Base-by-base conservation (phyloP, 352 stramenopile genomes). In the Phytophthora kernoviae region DNA sequence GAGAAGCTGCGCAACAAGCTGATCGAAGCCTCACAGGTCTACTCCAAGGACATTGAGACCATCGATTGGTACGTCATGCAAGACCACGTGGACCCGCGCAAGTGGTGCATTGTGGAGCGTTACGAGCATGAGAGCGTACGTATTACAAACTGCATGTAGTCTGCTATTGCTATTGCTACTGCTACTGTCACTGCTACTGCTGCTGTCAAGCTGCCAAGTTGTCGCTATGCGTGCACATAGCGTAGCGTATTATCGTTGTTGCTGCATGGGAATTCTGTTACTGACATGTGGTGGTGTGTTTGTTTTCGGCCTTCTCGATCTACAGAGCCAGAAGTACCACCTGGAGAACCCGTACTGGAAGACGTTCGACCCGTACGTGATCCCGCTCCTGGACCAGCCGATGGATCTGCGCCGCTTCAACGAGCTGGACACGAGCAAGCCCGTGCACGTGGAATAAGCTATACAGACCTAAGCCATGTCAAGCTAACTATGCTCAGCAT, bases 31-130 rank as follows among this genome's bases (percentile, higher is more conserved):
- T 75, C 66, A 41, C 66, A 75, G 37, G 52, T 64, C 50, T 75
- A 75, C 56, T 58, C 53, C 26, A 75, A 75, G 55, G 66, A 75
- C 39, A 57, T 51, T 15, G 66, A 71, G 61, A 61, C 48, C 51
- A 11, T 75, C 27, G 49, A 36, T 27, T 75, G 66, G 66, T 42
- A 70, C 52, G 61, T 71, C 24, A 70, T 75, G 65, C 65, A 73
- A 22, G 61, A 75, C 54, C 60, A 70, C 46, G 14, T 58, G 27
- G 65, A 75, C 34, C 45, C 60, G 40, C 60, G 60, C 55, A 75
- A 75, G 60, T 75, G 65, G 65, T 58, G 40, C 65, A 75, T 75
- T 30, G 61, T 75, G 51, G 65, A 75, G 66, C 66, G 61, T 33
- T 69, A 73, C 58, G 59, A 73, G 44, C 58, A 62, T 22, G 54